phyloP scores from a whole-genome alignment of 352 stramenopile species.

The Phytophthora fragariaefolia region DNA sequence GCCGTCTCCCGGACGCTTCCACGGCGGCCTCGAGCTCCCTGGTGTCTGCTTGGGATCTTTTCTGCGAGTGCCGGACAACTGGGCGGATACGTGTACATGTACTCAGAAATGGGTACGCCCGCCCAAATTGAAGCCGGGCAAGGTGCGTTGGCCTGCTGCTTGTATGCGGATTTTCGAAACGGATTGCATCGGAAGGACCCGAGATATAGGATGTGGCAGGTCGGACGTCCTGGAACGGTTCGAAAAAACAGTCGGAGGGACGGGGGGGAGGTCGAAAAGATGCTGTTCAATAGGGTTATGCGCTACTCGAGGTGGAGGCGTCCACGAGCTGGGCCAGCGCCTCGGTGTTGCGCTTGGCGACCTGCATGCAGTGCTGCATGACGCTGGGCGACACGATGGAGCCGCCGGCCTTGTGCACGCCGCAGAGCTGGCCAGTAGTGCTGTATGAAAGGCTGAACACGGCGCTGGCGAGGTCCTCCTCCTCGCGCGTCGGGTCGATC shows the following conservation, averaged over 20 bases:
- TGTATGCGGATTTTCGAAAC: too few species aligned
- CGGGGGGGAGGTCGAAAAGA: background rate
- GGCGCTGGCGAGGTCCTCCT: constrained; percentile 67
- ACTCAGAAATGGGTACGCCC: too few species aligned
- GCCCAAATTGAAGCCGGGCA: background rate
- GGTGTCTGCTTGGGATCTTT: constrained; percentile 35
- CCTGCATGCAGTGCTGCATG: constrained; percentile 70
- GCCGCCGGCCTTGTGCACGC: constrained; percentile 79
- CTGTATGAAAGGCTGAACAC: constrained; percentile 76
- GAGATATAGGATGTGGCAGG: background rate
- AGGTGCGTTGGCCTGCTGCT: too few species aligned
- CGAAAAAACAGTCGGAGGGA: background rate
- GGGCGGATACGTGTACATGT: too few species aligned
- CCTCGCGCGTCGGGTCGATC: constrained; percentile 74
- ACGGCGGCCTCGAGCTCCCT: background rate
- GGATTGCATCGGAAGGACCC: too few species aligned
- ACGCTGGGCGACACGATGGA: constrained; percentile 47
- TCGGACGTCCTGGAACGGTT: background rate
- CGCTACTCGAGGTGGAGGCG: constrained; percentile 18
- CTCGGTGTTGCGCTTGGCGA: constrained; percentile 54
- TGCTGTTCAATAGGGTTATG: constrained; percentile 1
- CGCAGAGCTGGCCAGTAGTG: constrained; percentile 62
- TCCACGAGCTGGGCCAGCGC: constrained; percentile 53
- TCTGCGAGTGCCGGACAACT: constrained; percentile 20
- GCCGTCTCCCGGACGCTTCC: background rate